Evolutionary conservation across 1,284 basidiomycete genomes (phyloP), one percentile per base, ranked within the genome.

Genomic region (Xerocomus minutiporus): DNA sequence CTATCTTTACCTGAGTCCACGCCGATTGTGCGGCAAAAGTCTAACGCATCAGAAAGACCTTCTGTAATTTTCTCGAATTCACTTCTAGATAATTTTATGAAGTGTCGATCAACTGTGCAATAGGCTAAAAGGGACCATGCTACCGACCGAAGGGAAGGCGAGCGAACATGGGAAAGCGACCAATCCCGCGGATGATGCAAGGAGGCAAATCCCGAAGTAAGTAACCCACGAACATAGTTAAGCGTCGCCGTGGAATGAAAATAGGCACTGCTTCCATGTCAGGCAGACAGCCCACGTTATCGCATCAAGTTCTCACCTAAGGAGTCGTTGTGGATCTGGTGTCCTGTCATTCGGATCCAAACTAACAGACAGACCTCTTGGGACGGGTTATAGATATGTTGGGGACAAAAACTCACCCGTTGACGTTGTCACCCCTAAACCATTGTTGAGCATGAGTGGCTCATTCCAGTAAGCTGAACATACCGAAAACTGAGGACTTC

Each of bases 191-290:
- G 96, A 61, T 96, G 89, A 70, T 94, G 85, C 35, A 98, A 71
- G 8, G 90, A 89, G 0, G 95, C 96, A 62, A 97, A 95, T 25
- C 94, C 94, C 17, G 93, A 96, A 1, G 84, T 82, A 4, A 99
- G 81, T 42, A 97, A 79, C 3, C 86, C 84, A 17, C 96, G 88
- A 55, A 98, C 81, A 72, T 96, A 88, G 73, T 98, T 98, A 47
- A 98, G 78, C 0, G 97, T 98, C 1, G 95, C 83, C 0, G 92
- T 82, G 0, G 93, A 97, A 73, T 98, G 89, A 74, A 97, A 98
- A 78, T 99, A 98, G 4, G 96, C 93, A 60, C 90, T 93, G 57
- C 9, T 13, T 15, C 29, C 32, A 13, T 28, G 45, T 59, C 49
- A 63, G 55, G 56, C 20, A 31, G 34, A 35, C 4, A 31, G 29